Evolutionary conservation across 495 filamentous ascomycete species (phyloP).

Genomic region (Durotheca rogersii): DNA sequence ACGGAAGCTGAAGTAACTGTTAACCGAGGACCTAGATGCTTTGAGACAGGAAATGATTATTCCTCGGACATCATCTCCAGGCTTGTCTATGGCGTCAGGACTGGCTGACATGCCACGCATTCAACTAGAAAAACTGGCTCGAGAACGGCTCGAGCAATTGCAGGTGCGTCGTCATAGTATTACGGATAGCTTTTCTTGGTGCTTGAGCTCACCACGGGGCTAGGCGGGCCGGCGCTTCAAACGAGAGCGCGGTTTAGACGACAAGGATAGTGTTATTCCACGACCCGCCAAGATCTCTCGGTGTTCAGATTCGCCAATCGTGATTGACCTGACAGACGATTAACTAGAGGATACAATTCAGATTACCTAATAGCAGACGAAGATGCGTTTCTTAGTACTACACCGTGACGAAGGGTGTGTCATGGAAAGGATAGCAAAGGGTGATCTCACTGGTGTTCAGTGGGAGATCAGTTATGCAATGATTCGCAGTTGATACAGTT

Average conservation of each 20-base stretch:
- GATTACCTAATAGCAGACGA: too few species aligned
- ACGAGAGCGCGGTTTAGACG: conserved; percentile 21
- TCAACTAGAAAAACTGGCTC: conserved; percentile 24
- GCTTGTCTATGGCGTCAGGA: neutral
- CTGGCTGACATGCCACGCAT: conserved; percentile 20
- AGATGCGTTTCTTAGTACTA: too few species aligned
- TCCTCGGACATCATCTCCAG: conserved; percentile 19
- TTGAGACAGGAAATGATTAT: conserved; percentile 29
- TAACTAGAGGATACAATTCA: too few species aligned
- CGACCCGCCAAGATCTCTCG: conserved; percentile 4
- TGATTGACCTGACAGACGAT: conserved; percentile 27
- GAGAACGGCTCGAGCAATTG: conserved; percentile 22
- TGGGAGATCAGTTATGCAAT: too few species aligned
- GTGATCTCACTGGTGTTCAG: too few species aligned
- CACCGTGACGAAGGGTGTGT: too few species aligned
- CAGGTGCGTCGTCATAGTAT: conserved; percentile 11
- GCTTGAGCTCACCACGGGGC: neutral
- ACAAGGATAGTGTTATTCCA: neutral
- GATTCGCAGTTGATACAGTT: too few species aligned
- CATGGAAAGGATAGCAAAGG: too few species aligned
- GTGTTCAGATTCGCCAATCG: neutral
- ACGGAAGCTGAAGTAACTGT: neutral
- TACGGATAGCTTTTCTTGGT: neutral
- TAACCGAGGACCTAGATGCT: conserved; percentile 18
- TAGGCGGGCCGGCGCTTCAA: conserved; percentile 15